These are phyloP conservation scores for Microsporum audouinii DNA, from an alignment of 2,329 filamentous ascomycete genomes.

Conservation along the genomic window DNA sequence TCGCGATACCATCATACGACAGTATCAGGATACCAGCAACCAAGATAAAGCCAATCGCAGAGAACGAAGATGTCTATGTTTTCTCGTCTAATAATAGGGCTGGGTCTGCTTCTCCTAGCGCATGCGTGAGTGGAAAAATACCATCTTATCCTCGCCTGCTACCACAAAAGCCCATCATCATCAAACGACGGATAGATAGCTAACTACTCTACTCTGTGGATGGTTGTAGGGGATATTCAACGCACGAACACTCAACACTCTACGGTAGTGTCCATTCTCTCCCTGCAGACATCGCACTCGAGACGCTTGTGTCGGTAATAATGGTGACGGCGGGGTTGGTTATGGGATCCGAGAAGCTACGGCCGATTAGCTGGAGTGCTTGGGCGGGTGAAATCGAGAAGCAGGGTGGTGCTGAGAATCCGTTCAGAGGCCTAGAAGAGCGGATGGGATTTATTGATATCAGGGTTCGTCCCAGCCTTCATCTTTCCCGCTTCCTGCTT, in stretches of 20 bases:
- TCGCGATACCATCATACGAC: background rate
- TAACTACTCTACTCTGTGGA: background rate
- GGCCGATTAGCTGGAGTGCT: conserved; percentile 77
- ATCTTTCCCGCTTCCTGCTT: background rate
- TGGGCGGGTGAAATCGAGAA: conserved; percentile 62
- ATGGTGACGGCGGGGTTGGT: conserved; percentile 78
- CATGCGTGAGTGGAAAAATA: conserved; percentile 63
- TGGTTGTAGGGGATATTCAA: conserved; percentile 72
- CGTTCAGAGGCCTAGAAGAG: conserved; percentile 67
- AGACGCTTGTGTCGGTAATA: conserved; percentile 69
- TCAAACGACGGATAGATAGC: background rate
- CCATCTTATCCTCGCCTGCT: background rate
- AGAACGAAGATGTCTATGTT: conserved; percentile 49
- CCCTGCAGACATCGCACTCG: conserved; percentile 75
- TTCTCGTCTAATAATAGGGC: conserved; percentile 56
- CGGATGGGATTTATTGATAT: conserved; percentile 81
- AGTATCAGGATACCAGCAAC: background rate
- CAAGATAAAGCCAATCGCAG: background rate
- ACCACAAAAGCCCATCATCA: background rate
- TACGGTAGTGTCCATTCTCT: conserved; percentile 51
- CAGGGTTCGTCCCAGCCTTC: conserved; percentile 43
- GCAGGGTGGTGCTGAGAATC: conserved; percentile 59
- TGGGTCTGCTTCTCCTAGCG: conserved; percentile 67
- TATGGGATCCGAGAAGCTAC: conserved; percentile 60
- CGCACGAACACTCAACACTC: conserved; percentile 77